A percentile compares a stretch with the other conserved stretches of the same genome.
These are phyloP conservation scores for Trifolium dubium DNA, from an alignment of 306 rosid species.

Conservation along the genomic window DNA sequence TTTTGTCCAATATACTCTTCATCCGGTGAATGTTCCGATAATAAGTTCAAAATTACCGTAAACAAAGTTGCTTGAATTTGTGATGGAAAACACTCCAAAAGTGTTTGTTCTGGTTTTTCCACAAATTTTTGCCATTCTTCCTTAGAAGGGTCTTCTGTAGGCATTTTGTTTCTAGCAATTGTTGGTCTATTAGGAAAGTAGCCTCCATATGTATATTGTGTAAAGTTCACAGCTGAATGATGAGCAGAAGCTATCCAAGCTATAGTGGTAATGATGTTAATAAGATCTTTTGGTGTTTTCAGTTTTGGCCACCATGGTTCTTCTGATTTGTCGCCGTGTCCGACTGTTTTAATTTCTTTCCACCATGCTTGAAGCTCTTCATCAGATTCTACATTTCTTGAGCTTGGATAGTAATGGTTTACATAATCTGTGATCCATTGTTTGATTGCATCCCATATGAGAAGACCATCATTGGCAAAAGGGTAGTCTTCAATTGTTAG, in stretches of 20 bases:
- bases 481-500: constrained; percentile 56
- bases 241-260: constrained; percentile 55
- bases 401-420: constrained; percentile 49
- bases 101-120: constrained; percentile 39
- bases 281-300: constrained; percentile 43
- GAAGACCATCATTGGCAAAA: constrained; percentile 57
- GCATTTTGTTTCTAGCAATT: constrained; percentile 52
- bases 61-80: constrained; percentile 51
- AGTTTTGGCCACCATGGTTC: constrained; percentile 63
- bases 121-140: constrained; percentile 51
- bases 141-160: constrained; percentile 47
- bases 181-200: constrained; percentile 53
- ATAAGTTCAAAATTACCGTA: constrained; percentile 40
- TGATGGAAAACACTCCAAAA: constrained; percentile 55
- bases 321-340: constrained; percentile 54
- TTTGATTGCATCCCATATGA: constrained; percentile 54
- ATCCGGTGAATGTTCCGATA: constrained; percentile 55
- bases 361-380: constrained; percentile 62
- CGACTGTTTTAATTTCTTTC: constrained; percentile 45
- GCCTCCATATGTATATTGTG: constrained; percentile 49
- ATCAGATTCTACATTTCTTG: constrained; percentile 37
- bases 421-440: constrained; percentile 53
- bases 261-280: constrained; percentile 44
- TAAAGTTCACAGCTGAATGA: constrained; percentile 53
- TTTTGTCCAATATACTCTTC: constrained; percentile 50